phyloP scores from a whole-genome alignment of 1,139 yeast species.

The Meyerozyma smithsonii region DNA sequence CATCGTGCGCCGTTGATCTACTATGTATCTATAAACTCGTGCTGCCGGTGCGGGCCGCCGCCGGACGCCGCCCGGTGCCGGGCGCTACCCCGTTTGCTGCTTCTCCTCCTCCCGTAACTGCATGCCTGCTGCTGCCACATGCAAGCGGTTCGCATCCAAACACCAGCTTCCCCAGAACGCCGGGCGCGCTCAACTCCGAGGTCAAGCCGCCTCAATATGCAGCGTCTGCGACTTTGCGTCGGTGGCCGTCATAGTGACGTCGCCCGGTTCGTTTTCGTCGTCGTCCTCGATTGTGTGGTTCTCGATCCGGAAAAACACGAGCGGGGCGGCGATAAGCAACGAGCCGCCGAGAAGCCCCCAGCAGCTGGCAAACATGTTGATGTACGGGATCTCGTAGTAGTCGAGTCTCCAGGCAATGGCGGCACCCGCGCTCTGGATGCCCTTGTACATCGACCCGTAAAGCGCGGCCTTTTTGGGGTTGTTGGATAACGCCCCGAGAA shows the following conservation, averaged over 20 bases:
- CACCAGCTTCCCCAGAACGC: neutral
- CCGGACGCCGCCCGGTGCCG: neutral
- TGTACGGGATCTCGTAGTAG: conserved; percentile 10
- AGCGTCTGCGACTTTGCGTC: neutral
- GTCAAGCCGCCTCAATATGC: neutral
- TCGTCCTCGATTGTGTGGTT: conserved; percentile 40
- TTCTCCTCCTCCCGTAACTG: neutral
- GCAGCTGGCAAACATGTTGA: conserved; percentile 13
- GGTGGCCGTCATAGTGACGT: conserved; percentile 9
- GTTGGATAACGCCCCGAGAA: conserved; percentile 15
- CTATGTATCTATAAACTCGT: too few relatives aligned
- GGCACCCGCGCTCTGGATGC: conserved; percentile 14
- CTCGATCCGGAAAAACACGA: conserved; percentile 30
- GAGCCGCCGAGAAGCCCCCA: conserved; percentile 14
- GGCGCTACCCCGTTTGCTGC: neutral
- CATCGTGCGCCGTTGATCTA: too few relatives aligned
- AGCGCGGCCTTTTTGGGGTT: conserved; percentile 16
- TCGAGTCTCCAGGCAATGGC: conserved; percentile 16
- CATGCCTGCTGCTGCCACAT: neutral
- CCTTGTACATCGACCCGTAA: conserved; percentile 14
- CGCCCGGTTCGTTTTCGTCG: too few relatives aligned
- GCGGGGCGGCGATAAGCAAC: conserved; percentile 30
- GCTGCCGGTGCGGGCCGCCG: too few relatives aligned
- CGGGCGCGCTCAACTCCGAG: neutral
- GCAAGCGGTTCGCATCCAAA: neutral